These are phyloP conservation scores for Picea sitchensis DNA, from an alignment of 75 land plant genomes.

Conservation along the genomic window DNA sequence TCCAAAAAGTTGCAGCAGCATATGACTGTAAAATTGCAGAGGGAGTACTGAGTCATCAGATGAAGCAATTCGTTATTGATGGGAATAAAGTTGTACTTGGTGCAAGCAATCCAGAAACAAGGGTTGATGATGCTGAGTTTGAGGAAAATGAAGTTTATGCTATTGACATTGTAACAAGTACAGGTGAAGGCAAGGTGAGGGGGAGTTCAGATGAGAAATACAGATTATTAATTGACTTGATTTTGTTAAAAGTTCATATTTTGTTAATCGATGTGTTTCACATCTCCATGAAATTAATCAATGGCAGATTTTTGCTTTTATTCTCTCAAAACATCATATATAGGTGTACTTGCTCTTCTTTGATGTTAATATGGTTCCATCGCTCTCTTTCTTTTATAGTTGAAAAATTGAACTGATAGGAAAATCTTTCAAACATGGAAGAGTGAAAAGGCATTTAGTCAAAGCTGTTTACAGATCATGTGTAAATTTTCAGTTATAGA, in stretches of 20 bases:
- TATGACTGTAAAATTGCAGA: conserved; percentile 98
- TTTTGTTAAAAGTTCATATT: background rate
- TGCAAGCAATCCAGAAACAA: conserved; percentile 78
- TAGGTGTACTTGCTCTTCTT: background rate
- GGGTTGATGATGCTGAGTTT: conserved; percentile 98
- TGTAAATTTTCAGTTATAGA: too few relatives aligned
- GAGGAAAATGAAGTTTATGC: conserved; percentile 99
- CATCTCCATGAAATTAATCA: background rate
- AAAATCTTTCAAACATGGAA: too few relatives aligned
- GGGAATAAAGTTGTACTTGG: conserved; percentile 95
- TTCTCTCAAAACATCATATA: background rate
- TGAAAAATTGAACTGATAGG: too few relatives aligned
- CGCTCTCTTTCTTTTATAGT: background rate
- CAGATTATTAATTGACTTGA: background rate
- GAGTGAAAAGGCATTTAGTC: too few relatives aligned
- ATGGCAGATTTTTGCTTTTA: background rate
- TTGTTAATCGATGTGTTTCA: background rate
- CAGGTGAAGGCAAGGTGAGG: conserved; percentile 95
- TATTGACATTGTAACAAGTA: conserved; percentile 89
- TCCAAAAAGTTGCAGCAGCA: conserved; percentile 98
- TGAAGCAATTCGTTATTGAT: conserved; percentile 98
- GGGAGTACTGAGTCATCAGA: conserved; percentile 97
- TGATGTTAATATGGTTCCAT: background rate
- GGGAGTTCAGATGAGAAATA: too few relatives aligned
- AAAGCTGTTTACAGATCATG: too few relatives aligned